Base-by-base conservation (phyloP, 1,284 basidiomycete species). In the Pseudozyma sp. region DNA sequence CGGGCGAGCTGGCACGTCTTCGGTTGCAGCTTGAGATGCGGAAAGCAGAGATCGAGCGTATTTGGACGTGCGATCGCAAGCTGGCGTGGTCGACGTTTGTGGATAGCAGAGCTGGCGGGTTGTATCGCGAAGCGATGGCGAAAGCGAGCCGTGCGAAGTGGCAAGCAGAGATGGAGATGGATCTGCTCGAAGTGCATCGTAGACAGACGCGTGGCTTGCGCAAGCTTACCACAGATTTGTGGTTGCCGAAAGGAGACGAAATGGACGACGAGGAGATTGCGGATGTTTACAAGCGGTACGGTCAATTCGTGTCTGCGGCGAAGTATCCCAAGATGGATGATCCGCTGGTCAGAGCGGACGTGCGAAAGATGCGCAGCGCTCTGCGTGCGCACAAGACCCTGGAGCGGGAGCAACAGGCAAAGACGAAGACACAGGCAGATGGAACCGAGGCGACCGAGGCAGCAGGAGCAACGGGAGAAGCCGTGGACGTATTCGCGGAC, bases 51-150 rank as follows among this genome's bases (percentile, higher is more conserved):
- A 52, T 74, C 14, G 71, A 53, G 5, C 66, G 71, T 24, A 69
- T 74, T 33, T 66, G 67, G 67, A 57, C 62, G 19, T 69, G 67
- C 59, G 71, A 74, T 43, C 71, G 71, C 55, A 69, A 69, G 29
- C 39, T 69, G 11, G 59, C 67, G 1, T 74, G 71, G 71, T 65
- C 59, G 16, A 65, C 55, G n/a, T 74, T 45, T 44, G 19, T 67
- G 31, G 42, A 74, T 35, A 44, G 60, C 16, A 37, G 61, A 19
- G 71, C 67, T 4, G 57, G 60, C 24, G 48, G 48, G 35, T 30
- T 74, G 3, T 69, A 69, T 16, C 61, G 67, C 37, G 45, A 56
- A 14, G 17, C 35, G 7, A 51, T 57, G 58, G n/a, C 19, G n/a
- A 44, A 69, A 39, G 44, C 45, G 5, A 59, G 43, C 8, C 71